Evolutionary conservation across 306 rosid genomes (phyloP).

Genomic region (Rosa rugosa): DNA sequence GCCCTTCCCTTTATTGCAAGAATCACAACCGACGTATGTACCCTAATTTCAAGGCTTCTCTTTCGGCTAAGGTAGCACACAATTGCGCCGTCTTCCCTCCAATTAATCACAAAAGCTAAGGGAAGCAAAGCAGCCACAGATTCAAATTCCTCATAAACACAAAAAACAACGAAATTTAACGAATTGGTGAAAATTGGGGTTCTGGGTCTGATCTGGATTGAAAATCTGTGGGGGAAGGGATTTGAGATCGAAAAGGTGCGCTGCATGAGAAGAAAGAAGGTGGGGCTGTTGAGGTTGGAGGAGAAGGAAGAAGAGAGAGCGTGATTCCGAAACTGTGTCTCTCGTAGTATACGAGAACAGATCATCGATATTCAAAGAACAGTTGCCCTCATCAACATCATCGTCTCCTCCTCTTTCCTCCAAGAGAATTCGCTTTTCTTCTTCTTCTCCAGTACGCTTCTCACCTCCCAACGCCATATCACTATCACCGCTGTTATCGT

Average conservation of each 20-base stretch:
- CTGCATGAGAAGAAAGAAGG: constrained; percentile 29
- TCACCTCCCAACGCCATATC: constrained; percentile 5
- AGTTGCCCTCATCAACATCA: constrained; percentile 50
- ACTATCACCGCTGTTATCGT: too few relatives aligned
- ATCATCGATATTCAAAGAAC: constrained; percentile 85
- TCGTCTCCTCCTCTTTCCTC: constrained; percentile 43
- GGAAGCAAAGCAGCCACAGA: neutral
- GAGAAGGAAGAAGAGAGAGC: constrained; percentile 26
- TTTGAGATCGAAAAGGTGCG: constrained; percentile 21
- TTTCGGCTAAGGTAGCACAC: too few relatives aligned
- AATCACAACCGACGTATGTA: too few relatives aligned
- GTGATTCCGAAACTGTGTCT: constrained; percentile 70
- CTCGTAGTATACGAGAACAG: constrained; percentile 95
- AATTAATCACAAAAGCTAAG: neutral
- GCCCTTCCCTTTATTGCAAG: too few relatives aligned
- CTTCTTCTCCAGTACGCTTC: constrained; percentile 55
- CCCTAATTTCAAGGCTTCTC: too few relatives aligned
- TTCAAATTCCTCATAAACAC: too few relatives aligned
- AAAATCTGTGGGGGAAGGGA: too few relatives aligned
- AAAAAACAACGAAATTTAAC: neutral
- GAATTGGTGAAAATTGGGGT: neutral
- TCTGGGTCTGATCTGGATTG: neutral
- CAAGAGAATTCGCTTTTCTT: constrained; percentile 50
- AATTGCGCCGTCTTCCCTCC: too few relatives aligned
- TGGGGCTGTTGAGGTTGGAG: neutral